These are phyloP conservation scores for Suillus americanus DNA, from an alignment of 768 basidiomycete species.

Conservation along the genomic window DNA sequence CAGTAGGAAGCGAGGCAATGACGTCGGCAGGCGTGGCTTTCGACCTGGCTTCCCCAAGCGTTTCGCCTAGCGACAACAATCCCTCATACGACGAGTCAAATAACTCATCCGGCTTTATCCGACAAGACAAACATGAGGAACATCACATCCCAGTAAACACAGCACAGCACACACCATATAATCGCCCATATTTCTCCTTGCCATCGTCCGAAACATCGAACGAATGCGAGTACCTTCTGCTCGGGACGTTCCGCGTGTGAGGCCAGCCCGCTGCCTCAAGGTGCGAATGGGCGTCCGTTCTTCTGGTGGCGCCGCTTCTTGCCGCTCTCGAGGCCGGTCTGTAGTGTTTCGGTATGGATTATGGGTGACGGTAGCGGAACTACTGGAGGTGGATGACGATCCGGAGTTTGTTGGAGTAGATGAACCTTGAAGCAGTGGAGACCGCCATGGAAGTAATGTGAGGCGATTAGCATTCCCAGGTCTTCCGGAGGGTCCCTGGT, in stretches of 20 bases:
- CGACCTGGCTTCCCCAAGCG: conserved; percentile 69
- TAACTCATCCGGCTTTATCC: conserved; percentile 67
- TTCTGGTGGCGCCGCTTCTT: conserved; percentile 1
- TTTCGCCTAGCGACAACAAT: conserved; percentile 54
- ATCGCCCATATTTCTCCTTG: conserved; percentile 37
- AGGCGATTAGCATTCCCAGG: background rate
- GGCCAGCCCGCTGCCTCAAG: conserved; percentile 6
- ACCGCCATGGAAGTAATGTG: conserved; percentile 2
- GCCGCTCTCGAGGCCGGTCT: conserved; percentile 1
- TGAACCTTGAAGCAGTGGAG: background rate
- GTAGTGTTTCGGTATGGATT: background rate
- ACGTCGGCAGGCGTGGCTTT: conserved; percentile 62
- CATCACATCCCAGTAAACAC: conserved; percentile 10
- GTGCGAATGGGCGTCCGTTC: conserved; percentile 4
- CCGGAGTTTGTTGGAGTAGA: background rate
- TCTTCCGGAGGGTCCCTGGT: background rate
- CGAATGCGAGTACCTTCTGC: conserved; percentile 1
- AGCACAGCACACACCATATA: conserved; percentile 47
- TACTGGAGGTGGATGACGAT: background rate
- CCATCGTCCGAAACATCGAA: conserved; percentile 11
- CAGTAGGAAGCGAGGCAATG: conserved; percentile 58
- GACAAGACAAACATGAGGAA: conserved; percentile 8
- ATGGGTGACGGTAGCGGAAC: background rate
- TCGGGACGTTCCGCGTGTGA: background rate
- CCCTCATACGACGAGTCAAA: conserved; percentile 77